Percentiles rank a stretch among this genome's conserved stretches.
Conservation (phyloP, 2,329 filamentous ascomycete species). For the Curvularia hawaiiensis region DNA sequence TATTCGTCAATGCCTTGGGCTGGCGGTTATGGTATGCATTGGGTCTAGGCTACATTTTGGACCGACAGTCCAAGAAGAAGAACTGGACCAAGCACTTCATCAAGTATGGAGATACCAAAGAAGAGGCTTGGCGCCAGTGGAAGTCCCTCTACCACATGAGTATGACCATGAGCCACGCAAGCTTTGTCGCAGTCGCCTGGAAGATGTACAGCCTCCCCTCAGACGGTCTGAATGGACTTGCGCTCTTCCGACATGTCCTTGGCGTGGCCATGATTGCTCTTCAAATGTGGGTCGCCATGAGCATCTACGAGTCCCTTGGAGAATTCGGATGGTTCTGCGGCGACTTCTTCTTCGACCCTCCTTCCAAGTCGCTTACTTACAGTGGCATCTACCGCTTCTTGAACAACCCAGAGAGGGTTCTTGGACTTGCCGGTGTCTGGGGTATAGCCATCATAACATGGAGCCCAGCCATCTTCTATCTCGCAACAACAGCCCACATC, state of each 20-base stretch:
- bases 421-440: conserved; percentile 95
- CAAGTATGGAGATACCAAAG: conserved; percentile 89
- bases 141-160: conserved; percentile 94
- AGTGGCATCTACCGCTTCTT: conserved; percentile 97
- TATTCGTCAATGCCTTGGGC: conserved; percentile 76
- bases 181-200: conserved; percentile 89
- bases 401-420: conserved; percentile 94
- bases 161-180: conserved; percentile 86
- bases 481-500: conserved; percentile 84
- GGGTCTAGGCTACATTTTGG: conserved; percentile 83
- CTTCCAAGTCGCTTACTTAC: conserved; percentile 82
- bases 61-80: conserved; percentile 86
- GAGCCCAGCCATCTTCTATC: conserved; percentile 82
- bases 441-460: conserved; percentile 92
- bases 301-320: conserved; percentile 92
- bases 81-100: conserved; percentile 97
- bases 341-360: conserved; percentile 95
- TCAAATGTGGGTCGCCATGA: conserved; percentile 90
- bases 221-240: conserved; percentile 87
- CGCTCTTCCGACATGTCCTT: conserved; percentile 83
- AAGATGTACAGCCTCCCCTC: conserved; percentile 91
- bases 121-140: conserved; percentile 97
- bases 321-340: conserved; percentile 89
- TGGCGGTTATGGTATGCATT: conserved; percentile 94
- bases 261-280: conserved; percentile 80